A percentile compares a stretch with the other conserved stretches of the same genome.
These are phyloP conservation scores for Coelastrella sp. DNA, from an alignment of 139 green algal species.

Conservation along the genomic window DNA sequence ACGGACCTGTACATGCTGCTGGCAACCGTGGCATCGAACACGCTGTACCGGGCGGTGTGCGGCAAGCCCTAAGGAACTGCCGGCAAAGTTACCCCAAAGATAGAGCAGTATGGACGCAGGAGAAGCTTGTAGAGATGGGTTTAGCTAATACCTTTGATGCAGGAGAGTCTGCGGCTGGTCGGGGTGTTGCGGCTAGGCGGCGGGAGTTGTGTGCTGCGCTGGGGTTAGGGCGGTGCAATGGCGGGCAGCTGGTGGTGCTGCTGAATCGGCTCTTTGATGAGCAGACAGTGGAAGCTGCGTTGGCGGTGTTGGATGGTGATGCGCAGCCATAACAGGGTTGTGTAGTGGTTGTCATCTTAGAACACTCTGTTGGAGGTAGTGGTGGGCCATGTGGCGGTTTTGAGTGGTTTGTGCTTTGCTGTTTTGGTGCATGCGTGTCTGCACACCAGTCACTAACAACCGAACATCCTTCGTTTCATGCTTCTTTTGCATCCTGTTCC, in stretches of 20 bases:
- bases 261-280: conserved; percentile 47
- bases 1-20: conserved; percentile 17
- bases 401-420: no score
- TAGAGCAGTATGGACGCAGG: conserved; percentile 33
- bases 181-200: conserved; percentile 16
- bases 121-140: conserved; percentile 64
- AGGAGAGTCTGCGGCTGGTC: background rate
- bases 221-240: conserved; percentile 42
- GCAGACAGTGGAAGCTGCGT: conserved; percentile 11
- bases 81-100: background rate
- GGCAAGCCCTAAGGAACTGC: background rate
- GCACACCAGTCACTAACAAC: no score
- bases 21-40: conserved; percentile 53
- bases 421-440: no score
- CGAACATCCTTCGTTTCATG: no score
- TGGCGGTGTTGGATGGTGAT: background rate
- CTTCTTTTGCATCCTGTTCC: no score
- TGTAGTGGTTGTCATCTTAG: no score
- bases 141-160: conserved; percentile 22
- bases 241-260: conserved; percentile 27
- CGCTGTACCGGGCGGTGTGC: conserved; percentile 23
- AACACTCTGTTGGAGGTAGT: no score
- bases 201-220: conserved; percentile 46
- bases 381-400: no score
- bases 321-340: background rate